Evolutionary conservation across 352 stramenopile genomes (phyloP).

Genomic region (Phytophthora tubulina): DNA sequence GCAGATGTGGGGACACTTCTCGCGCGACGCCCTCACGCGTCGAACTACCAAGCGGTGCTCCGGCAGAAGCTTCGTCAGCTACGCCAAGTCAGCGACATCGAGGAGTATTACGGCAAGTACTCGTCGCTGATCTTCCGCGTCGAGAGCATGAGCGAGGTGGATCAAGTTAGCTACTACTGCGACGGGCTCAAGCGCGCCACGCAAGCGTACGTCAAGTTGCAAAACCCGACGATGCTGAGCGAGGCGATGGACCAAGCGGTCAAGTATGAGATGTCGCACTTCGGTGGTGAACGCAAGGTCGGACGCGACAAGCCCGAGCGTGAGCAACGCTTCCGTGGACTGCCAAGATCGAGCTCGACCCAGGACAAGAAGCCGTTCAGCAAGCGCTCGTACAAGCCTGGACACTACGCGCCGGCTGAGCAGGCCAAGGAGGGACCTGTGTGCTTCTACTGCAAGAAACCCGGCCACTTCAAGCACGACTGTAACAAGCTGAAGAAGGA

Average conservation of each 20-base stretch:
- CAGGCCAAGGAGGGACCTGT: constrained; percentile 17
- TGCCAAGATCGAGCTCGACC: not conserved
- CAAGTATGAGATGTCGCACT: no score
- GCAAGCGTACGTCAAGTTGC: constrained; percentile 9
- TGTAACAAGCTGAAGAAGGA: no score
- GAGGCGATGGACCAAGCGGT: not conserved
- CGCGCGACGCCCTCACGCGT: constrained; percentile 17
- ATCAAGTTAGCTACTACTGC: constrained; percentile 13
- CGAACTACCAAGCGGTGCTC: constrained; percentile 23
- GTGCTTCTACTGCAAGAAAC: constrained; percentile 23
- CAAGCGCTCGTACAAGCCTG: constrained; percentile 17
- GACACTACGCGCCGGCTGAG: constrained; percentile 2
- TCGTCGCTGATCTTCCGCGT: no score
- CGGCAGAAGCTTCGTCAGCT: no score
- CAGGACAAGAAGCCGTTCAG: constrained; percentile 20
- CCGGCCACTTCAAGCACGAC: not conserved
- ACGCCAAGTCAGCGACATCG: no score
- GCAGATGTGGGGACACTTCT: constrained; percentile 21
- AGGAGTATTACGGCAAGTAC: no score
- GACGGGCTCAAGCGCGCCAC: constrained; percentile 20
- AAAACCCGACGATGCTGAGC: constrained; percentile 10
- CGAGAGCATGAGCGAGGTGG: no score
- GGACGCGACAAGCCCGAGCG: constrained; percentile 13
- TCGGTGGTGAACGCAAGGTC: not conserved
- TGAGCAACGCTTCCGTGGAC: constrained; percentile 5